Evolutionary conservation across 768 basidiomycete genomes (phyloP).

Genomic region (Phaffia australis): DNA sequence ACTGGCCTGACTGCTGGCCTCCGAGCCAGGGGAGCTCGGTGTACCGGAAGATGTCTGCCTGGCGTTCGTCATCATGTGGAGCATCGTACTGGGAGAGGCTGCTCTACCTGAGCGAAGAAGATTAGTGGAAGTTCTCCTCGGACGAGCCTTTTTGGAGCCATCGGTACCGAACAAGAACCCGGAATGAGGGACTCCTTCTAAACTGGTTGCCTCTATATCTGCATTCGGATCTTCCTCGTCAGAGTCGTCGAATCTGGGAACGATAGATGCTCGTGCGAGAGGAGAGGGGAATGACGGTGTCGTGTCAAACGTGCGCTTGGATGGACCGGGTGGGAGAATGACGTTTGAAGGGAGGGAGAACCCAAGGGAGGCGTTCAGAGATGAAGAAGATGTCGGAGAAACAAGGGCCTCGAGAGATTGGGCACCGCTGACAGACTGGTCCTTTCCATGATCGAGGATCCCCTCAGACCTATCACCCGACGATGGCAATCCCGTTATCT

Average conservation of each 20-base stretch:
- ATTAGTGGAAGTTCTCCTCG: not conserved
- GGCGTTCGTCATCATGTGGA: too few relatives aligned
- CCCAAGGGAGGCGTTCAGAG: not conserved
- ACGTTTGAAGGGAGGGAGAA: not conserved
- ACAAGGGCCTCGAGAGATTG: constrained; percentile 20
- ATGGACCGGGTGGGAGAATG: constrained; percentile 14
- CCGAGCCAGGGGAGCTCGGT: too few relatives aligned
- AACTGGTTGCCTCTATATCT: constrained; percentile 17
- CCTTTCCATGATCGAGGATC: constrained; percentile 8
- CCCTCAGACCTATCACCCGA: not conserved
- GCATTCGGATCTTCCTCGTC: constrained; percentile 18
- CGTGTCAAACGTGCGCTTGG: constrained; percentile 20
- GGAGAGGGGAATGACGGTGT: constrained; percentile 24
- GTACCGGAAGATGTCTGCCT: too few relatives aligned
- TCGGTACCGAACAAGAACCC: not conserved
- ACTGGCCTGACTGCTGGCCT: too few relatives aligned
- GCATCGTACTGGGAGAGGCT: not conserved
- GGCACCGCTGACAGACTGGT: not conserved
- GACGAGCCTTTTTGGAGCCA: not conserved
- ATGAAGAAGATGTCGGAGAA: not conserved
- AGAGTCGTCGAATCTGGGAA: constrained; percentile 7
- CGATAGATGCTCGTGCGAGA: constrained; percentile 24
- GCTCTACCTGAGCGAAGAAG: not conserved
- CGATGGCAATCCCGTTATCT: constrained; percentile 3
- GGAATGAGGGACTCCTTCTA: constrained; percentile 7